Percentiles rank a stretch among this genome's conserved stretches.
These are phyloP conservation scores for Zostera marina DNA, from an alignment of 116 monocot genomes.

Conservation along the genomic window DNA sequence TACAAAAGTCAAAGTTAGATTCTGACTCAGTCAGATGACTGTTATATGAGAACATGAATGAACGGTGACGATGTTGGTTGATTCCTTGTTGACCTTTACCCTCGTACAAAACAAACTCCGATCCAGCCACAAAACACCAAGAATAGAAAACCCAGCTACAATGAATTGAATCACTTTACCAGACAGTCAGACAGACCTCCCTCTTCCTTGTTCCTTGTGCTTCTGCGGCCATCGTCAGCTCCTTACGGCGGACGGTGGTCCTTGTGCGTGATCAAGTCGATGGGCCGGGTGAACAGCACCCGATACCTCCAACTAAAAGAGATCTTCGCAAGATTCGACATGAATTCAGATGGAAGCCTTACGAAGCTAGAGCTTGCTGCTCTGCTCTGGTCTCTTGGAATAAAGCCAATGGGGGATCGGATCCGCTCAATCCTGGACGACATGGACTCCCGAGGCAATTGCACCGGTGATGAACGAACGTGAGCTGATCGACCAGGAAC, in stretches of 20 bases:
- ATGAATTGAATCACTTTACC: no score
- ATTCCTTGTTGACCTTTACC: no score
- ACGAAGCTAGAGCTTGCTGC: conserved; percentile 28
- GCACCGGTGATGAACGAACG: conserved; percentile 29
- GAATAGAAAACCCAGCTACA: no score
- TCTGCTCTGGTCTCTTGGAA: conserved; percentile 22
- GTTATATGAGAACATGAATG: no score
- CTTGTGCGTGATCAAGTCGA: neutral
- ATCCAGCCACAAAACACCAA: no score
- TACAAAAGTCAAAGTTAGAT: no score
- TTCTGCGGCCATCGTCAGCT: neutral
- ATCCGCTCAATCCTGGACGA: conserved; percentile 12
- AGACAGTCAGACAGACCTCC: no score
- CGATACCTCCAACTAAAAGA: conserved; percentile 10
- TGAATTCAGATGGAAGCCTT: conserved; percentile 22
- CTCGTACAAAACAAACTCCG: no score
- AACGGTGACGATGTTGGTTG: no score
- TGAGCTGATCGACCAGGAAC: conserved; percentile 19
- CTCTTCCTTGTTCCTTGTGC: neutral
- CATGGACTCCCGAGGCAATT: conserved; percentile 23
- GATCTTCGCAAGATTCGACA: conserved; percentile 24
- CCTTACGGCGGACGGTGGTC: no score
- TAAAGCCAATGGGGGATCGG: conserved; percentile 16
- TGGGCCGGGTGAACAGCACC: conserved; percentile 2
- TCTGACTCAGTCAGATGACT: no score